phyloP scores from a whole-genome alignment of 1,139 yeast species.

The Pneumocystis canis region DNA sequence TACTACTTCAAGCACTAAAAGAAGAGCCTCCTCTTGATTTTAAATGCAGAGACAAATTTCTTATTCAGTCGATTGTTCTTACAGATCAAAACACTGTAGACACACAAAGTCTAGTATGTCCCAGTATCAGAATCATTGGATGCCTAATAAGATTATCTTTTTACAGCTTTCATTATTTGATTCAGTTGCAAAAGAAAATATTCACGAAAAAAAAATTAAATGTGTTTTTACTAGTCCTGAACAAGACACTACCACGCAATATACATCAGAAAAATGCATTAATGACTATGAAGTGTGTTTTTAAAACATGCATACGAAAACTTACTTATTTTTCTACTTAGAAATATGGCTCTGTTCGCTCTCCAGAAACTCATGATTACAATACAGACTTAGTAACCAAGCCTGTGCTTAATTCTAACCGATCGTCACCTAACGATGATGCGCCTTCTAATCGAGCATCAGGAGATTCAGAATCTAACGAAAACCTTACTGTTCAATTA shows the following conservation, averaged over 20 bases:
- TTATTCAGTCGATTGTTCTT: slow-evolving; percentile 73
- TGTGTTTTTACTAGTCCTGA: slow-evolving; percentile 39
- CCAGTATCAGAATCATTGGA: slow-evolving; percentile 8
- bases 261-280: neutral
- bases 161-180: slow-evolving; percentile 55
- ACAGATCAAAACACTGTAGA: slow-evolving; percentile 15
- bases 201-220: slow-evolving; percentile 61
- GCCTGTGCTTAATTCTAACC: neutral
- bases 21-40: slow-evolving; percentile 59
- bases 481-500: neutral
- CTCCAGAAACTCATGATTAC: neutral
- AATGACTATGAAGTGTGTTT: neutral
- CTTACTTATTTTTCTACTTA: neutral
- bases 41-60: slow-evolving; percentile 82
- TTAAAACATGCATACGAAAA: neutral
- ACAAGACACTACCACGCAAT: neutral
- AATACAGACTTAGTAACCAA: neutral
- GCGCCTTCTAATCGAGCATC: neutral
- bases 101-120: slow-evolving; percentile 12
- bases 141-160: neutral
- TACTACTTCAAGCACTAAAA: slow-evolving; percentile 70
- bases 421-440: neutral
- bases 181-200: slow-evolving; percentile 41
- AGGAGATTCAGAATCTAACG: neutral
- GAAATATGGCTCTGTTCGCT: neutral